These are phyloP conservation scores for Ailanthus altissimus DNA, from an alignment of 345 rosid species.

Conservation along the genomic window DNA sequence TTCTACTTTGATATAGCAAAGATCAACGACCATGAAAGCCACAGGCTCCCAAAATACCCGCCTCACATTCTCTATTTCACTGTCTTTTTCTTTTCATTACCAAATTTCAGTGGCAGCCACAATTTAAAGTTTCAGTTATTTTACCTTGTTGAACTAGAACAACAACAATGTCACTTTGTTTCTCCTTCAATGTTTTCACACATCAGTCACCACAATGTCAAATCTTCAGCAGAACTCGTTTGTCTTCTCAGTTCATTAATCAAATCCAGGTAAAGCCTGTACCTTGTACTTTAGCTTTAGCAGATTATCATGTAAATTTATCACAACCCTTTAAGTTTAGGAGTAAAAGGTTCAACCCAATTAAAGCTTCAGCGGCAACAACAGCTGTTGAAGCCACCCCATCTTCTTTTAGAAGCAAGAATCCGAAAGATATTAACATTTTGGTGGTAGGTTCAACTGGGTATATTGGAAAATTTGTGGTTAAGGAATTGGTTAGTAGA, in stretches of 20 bases:
- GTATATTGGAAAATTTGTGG: slow-evolving; percentile 89
- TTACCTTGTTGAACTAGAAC: background rate
- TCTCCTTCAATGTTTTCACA: slow-evolving; percentile 45
- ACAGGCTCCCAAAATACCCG: background rate
- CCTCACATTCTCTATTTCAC: slow-evolving; percentile 2
- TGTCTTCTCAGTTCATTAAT: slow-evolving; percentile 42
- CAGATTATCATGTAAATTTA: slow-evolving; percentile 23
- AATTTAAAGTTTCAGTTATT: background rate
- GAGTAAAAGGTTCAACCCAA: slow-evolving; percentile 34
- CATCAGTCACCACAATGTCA: slow-evolving; percentile 35
- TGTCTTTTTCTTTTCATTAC: background rate
- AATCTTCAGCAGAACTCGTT: slow-evolving; percentile 32
- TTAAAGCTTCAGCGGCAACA: slow-evolving; percentile 48
- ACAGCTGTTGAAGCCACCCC: slow-evolving; percentile 29
- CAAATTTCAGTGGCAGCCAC: background rate
- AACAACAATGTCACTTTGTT: slow-evolving; percentile 46
- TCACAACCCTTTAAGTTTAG: slow-evolving; percentile 28
- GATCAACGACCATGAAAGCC: slow-evolving; percentile 12
- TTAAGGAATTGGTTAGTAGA: slow-evolving; percentile 66
- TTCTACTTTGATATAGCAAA: slow-evolving; percentile 19
- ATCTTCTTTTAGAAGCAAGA: slow-evolving; percentile 62
- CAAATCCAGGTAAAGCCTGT: slow-evolving; percentile 58
- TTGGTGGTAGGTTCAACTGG: slow-evolving; percentile 92
- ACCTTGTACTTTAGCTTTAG: slow-evolving; percentile 26
- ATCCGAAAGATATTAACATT: slow-evolving; percentile 61